Evolutionary conservation across 2,329 filamentous ascomycete genomes (phyloP), one percentile per base, ranked within the genome.

Genomic region (Epichloe sp.): DNA sequence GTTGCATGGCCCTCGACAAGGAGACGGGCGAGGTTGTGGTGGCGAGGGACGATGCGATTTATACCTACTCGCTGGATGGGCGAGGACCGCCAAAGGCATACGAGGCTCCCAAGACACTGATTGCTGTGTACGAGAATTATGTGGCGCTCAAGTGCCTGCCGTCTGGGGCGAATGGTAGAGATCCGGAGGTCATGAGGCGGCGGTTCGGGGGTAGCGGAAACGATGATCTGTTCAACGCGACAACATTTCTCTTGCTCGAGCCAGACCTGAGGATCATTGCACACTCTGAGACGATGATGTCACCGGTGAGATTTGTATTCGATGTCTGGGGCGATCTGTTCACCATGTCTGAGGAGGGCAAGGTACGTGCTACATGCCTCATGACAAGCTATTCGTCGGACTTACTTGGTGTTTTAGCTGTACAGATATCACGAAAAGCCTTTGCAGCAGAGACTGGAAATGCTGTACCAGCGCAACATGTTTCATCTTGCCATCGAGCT

Each of bases 11-110:
- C 0, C 76, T 91, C 12, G 88, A 96, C 65, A 80, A 78, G 54
- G 77, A 79, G 55, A 86, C 82, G 0, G 88, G 86, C 5, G 88
- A 96, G 57, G 83, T 98, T 19, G 79, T 98, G 3, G 85, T 98
- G n/a, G 93, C 85, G 1, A 77, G 93, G 54, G 88, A 96, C 58
- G 94, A 98, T 76, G 93, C 91, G 7, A 85, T 98, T 50, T 97
- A 97, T 68, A 90, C 88, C 53, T 98, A 97, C 67, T 86, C 85
- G 0, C 71, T 85, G 0, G 86, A 93, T 53, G 91, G 91, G 0
- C 80, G 90, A 53, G 89, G 89, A 0, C 85, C 88, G 1, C 91
- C 88, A 41, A 90, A 87, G 66, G 89, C 89, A 0, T 97, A 94
- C 63, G 91, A 98, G 64, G 86, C 88, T 5, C 82, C 86, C 6